A percentile compares a stretch with the other conserved stretches of the same genome.
Conservation (phyloP, 2,329 filamentous ascomycete species). For the Calonectria honghensis region DNA sequence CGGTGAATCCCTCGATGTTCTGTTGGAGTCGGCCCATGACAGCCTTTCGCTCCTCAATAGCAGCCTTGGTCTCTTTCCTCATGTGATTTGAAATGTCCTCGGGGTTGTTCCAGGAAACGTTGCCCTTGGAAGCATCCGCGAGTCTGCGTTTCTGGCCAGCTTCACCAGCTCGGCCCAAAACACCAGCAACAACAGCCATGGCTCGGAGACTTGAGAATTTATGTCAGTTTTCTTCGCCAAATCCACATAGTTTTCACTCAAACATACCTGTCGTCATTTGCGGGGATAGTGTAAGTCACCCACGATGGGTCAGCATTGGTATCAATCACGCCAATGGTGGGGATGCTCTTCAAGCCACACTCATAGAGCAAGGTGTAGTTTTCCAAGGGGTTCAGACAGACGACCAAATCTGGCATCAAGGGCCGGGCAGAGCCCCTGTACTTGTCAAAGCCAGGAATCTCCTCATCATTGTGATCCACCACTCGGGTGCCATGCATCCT, state of each 20-base stretch:
- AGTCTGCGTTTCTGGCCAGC: slow-evolving; percentile 82
- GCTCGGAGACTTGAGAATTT: slow-evolving; percentile 80
- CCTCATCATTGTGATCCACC: slow-evolving; percentile 83
- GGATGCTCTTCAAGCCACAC: slow-evolving; percentile 90
- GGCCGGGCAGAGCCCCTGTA: slow-evolving; percentile 78
- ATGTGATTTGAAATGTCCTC: slow-evolving; percentile 65
- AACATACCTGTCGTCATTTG: slow-evolving; percentile 92
- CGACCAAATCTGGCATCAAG: slow-evolving; percentile 90
- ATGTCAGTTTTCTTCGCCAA: slow-evolving; percentile 50
- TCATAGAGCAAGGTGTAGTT: slow-evolving; percentile 94
- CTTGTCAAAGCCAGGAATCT: slow-evolving; percentile 76
- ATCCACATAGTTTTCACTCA: not conserved
- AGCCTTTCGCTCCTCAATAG: slow-evolving; percentile 58
- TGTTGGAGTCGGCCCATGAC: slow-evolving; percentile 62
- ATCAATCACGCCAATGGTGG: slow-evolving; percentile 95
- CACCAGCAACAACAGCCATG: slow-evolving; percentile 87
- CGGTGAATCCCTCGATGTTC: slow-evolving; percentile 60
- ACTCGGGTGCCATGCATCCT: slow-evolving; percentile 81
- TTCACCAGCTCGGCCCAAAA: slow-evolving; percentile 89
- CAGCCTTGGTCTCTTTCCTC: slow-evolving; percentile 56
- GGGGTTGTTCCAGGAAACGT: slow-evolving; percentile 77
- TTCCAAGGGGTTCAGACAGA: slow-evolving; percentile 94
- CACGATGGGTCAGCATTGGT: slow-evolving; percentile 94
- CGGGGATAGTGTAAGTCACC: slow-evolving; percentile 97
- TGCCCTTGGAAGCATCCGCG: slow-evolving; percentile 75